Base-by-base conservation (phyloP, 225 moss, liverwort and hornwort genomes). In the Physcomitrellopsis africana region DNA sequence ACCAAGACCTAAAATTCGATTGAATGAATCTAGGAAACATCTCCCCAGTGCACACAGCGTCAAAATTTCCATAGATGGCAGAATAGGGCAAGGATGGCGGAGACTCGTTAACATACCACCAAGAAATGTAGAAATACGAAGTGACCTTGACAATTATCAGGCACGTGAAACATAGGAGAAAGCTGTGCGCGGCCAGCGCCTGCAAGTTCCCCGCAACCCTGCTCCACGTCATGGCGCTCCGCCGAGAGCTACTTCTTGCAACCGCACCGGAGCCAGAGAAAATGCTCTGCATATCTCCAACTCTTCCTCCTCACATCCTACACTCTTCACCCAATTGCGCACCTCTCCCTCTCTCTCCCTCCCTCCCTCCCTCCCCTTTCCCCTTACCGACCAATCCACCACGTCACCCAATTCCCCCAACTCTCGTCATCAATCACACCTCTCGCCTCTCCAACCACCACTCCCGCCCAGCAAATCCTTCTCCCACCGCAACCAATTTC, bases 121-220 rank as follows among this genome's bases (percentile, higher is more conserved):
- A 99, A n/a, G 97, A 95, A 71, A 90, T 67, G 68, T 77, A 37
- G 77, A 85, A 85, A 69, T 87, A 90, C 73, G 83, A 83, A 59
- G 92, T 86, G 55, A 95, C 78, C 80, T 99, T 99, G 2, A 87
- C 82, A 72, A 99, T 87, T 60, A 99, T 62, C 79, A 99, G 80
- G 60, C 76, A 73, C 20, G 97, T 84, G 82, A 99, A 99, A 67
- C 84, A 81, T 27, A 99, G 88, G 68, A 99, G 75, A 20, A 86
- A 89, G 63, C 60, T 78, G 52, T 99, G 97, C 67, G 93, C 94
- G 45, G 81, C 86, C 42, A 94, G 87, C 76, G 87, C 92, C 77
- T 94, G 97, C 80, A 94, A 83, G 69, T 85, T 84, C 60, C 92
- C 94, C 60, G 86, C 77, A 18, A 90, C 74, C 51, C 93, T 80